Evolutionary conservation across 2,329 filamentous ascomycete species (phyloP), one percentile per base, ranked within the genome.

Genomic region (Elsinoe ampelina): DNA sequence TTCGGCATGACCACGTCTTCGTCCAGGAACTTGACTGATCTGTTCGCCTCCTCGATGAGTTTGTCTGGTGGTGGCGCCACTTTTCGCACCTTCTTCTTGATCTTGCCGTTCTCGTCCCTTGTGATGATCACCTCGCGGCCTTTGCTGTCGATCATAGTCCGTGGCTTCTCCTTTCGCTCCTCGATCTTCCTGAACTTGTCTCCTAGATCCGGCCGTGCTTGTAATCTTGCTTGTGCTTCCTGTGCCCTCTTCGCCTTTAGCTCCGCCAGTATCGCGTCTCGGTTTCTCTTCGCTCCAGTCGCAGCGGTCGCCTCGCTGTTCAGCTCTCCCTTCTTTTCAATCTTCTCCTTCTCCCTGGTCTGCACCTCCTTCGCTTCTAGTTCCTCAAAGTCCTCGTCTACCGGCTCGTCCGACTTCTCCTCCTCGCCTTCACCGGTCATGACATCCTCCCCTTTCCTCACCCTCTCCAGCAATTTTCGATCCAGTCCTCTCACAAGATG

Each of bases 401-500:
- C 60, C 58, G 73, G 67, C 10, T 56, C 36, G 55, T 20, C 39
- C 58, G 75, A 74, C 11, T 74, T 70, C 32, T 77, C 75, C 1
- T 74, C 60, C 59, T 63, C 59, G 59, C 67, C 63, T 39, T 62
- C 62, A 17, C 65, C 57, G 59, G 54, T 72, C 74, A 72, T 58
- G 3, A 77, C 74, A 67, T 77, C 72, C 68, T 90, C 87, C 39
- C 86, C 87, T 57, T 78, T 79, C 59, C 80, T 79, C 59, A 87
- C 78, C 62, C 84, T 78, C 68, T 87, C 81, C 26, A 91, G 74
- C 11, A 97, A 75, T 69, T 87, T 86, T 68, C 89, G 87, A 71
- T 98, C 93, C 51, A 98, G 72, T 0, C 93, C 93, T 68, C 96
- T 97, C 48, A 97, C 85, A 62, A 96, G 72, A 76, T 95, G 89